Evolutionary conservation across 1,139 yeast species (phyloP), one percentile per base, ranked within the genome.

Genomic region (Hansenula sp.): DNA sequence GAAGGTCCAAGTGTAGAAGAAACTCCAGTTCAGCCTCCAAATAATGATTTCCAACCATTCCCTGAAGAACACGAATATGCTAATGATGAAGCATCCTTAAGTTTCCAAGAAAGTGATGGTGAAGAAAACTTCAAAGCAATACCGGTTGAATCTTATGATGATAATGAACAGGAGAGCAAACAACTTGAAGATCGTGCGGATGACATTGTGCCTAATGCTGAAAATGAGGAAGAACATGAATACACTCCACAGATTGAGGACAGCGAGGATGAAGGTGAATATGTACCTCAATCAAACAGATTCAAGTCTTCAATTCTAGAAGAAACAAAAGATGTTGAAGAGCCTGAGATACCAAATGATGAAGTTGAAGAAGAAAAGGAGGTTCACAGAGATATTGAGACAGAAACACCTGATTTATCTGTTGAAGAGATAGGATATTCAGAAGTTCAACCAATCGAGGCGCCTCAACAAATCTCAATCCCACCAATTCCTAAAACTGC

Each of bases 221-320:
- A 6, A 21, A 21, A 9, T 9, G 9, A 21, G 6, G 24, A 21
- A 13, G 27, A 25, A 8, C 13, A 13, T 13, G 35, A 33, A 8
- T 10, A 18, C 2, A 9, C 19, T 2, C 22, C 24, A 17, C 29
- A 33, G 19, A 18, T 18, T 17, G 29, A 33, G n/a, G 35, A 33
- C n/a, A 33, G 35, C 18, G 35, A 33, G 19, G 35, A 33, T 17
- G 35, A 33, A 5, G 24, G 9, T 17, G 34, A 33, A 7, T 33
- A 33, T n/a, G 14, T 25, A 6, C 35, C 35, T 5, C 7, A 17
- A 11, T 14, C 35, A 18, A 33, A 33, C 12, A 22, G 35, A 21
- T 33, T 33, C 29, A 33, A 33, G 25, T 33, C 35, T 2, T 24
- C 29, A 18, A 4, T 33, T 7, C 17, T 33, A 4, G 35, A 33